phyloP scores from a whole-genome alignment of 306 rosid genomes.

The Rosa persica region DNA sequence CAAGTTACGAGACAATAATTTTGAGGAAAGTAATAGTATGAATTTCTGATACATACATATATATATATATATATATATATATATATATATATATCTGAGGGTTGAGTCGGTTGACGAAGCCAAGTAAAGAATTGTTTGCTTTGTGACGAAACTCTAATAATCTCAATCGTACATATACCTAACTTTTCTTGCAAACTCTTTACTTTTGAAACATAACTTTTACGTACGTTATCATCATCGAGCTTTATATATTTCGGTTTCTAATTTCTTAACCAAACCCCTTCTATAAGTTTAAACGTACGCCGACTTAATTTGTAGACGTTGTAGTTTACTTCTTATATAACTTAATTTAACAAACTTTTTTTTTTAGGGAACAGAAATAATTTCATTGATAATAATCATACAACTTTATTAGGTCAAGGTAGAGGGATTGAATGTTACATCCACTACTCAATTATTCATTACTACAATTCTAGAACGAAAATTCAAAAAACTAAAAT shows the following conservation, averaged over 20 bases:
- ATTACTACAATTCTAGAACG: too few species aligned
- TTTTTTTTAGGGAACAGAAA: too few species aligned
- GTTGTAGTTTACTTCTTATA: not conserved
- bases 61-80: not conserved
- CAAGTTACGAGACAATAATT: not conserved
- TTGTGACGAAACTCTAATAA: not conserved
- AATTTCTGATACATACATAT: not conserved
- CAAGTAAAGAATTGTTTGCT: constrained; percentile 8
- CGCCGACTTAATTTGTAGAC: not conserved
- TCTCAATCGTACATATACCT: not conserved
- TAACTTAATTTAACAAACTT: not conserved
- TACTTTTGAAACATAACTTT: not conserved
- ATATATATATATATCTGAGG: not conserved
- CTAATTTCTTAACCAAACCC: not conserved
- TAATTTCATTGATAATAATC: too few species aligned
- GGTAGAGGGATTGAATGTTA: too few species aligned
- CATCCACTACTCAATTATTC: too few species aligned
- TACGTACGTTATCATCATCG: not conserved
- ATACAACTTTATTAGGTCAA: too few species aligned
- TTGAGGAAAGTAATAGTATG: not conserved
- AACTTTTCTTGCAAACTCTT: not conserved
- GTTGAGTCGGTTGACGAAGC: not conserved
- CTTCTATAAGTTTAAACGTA: not conserved
- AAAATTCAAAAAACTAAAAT: too few species aligned
- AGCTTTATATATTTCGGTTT: not conserved